These are phyloP conservation scores for Tuber umbilicatum DNA, from an alignment of 495 filamentous ascomycete species.

Conservation along the genomic window DNA sequence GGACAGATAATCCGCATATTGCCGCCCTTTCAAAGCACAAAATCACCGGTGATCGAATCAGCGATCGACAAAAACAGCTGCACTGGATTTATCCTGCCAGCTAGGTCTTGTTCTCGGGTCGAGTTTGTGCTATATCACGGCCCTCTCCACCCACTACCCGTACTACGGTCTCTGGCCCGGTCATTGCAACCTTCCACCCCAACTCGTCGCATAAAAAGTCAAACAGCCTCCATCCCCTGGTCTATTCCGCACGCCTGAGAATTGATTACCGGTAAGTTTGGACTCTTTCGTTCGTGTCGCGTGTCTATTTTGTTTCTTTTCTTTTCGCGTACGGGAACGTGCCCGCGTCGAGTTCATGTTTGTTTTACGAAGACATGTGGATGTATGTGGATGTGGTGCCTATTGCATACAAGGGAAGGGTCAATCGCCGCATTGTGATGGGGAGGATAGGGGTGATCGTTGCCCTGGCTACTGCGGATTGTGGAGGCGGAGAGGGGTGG, in stretches of 20 bases:
- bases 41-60: constrained; percentile 2
- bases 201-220: background rate
- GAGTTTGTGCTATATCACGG: background rate
- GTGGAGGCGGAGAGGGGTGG: background rate
- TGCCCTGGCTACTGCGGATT: background rate
- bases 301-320: background rate
- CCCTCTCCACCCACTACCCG: background rate
- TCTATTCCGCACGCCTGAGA: background rate
- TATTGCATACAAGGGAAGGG: background rate
- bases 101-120: background rate
- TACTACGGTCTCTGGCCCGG: background rate
- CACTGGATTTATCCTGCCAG: background rate
- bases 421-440: background rate
- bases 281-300: background rate
- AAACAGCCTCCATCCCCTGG: background rate
- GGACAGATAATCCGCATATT: background rate
- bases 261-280: background rate
- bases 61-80: background rate
- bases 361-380: background rate
- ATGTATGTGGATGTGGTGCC: background rate
- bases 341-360: background rate
- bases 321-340: background rate
- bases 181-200: background rate
- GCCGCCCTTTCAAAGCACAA: background rate
- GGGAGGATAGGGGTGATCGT: background rate